Evolutionary conservation across 495 filamentous ascomycete genomes (phyloP).

Genomic region (Immersiella caudata): DNA sequence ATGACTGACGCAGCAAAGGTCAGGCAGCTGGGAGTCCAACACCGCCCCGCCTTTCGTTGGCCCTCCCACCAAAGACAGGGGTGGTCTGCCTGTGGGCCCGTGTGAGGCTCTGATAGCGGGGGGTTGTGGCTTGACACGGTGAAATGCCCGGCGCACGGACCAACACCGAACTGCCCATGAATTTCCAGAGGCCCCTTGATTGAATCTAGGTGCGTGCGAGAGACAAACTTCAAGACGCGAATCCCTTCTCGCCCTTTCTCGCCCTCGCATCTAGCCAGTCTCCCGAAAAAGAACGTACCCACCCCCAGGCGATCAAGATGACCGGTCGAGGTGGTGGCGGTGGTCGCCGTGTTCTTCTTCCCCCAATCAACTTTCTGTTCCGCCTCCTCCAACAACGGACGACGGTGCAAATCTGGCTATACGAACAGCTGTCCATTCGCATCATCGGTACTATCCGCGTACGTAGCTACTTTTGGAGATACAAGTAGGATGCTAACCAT

Average conservation of each 20-base stretch:
- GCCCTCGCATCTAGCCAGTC: background rate
- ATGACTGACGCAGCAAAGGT: conserved; percentile 12
- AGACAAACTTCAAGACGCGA: background rate
- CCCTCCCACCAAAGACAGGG: background rate
- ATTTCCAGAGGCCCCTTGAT: background rate
- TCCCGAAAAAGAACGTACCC: conserved; percentile 4
- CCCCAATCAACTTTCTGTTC: conserved; percentile 97
- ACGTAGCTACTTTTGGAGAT: conserved; percentile 33
- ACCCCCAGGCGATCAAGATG: conserved; percentile 57
- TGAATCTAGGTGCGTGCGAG: conserved; percentile 16
- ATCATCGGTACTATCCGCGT: conserved; percentile 96
- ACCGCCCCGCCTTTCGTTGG: conserved; percentile 7
- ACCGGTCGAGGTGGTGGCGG: conserved; percentile 78
- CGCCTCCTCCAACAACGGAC: conserved; percentile 87
- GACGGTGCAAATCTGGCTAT: conserved; percentile 92
- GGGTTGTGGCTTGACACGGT: background rate
- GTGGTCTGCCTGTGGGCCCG: background rate
- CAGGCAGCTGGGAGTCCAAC: background rate
- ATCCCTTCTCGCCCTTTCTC: background rate
- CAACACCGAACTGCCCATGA: background rate
- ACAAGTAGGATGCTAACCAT: conserved; percentile 15
- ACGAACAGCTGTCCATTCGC: conserved; percentile 88
- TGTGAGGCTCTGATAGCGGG: conserved; percentile 9
- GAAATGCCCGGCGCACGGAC: background rate
- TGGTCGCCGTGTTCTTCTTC: conserved; percentile 85